Evolutionary conservation across 805 yeast species (phyloP).

Genomic region (Wilhelminamyces savonicus): DNA sequence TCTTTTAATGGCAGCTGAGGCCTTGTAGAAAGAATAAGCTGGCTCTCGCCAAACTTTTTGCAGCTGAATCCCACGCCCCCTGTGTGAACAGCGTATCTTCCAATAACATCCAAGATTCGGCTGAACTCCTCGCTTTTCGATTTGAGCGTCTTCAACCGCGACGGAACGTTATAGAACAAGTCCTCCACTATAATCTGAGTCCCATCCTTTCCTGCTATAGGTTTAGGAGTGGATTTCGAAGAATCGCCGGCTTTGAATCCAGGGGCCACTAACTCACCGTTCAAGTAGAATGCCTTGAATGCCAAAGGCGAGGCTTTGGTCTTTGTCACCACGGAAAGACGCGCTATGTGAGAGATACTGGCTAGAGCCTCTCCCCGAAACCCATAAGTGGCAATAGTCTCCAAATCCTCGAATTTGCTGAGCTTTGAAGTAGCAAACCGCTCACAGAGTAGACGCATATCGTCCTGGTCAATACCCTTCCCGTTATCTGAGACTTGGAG

Average conservation of each 20-base stretch:
- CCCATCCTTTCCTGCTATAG: slow-evolving; percentile 83
- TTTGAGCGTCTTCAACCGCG: slow-evolving; percentile 62
- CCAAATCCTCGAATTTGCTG: slow-evolving; percentile 65
- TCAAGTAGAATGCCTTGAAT: slow-evolving; percentile 58
- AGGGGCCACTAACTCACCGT: slow-evolving; percentile 53
- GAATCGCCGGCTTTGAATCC: slow-evolving; percentile 25
- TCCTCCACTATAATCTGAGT: slow-evolving; percentile 85
- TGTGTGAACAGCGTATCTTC: slow-evolving; percentile 76
- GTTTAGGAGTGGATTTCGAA: slow-evolving; percentile 45
- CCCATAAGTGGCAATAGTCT: slow-evolving; percentile 72
- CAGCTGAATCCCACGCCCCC: slow-evolving; percentile 67
- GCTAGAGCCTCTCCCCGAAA: slow-evolving; percentile 97
- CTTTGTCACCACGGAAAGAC: slow-evolving; percentile 75
- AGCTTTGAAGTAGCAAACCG: slow-evolving; percentile 91
- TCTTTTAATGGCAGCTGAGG: slow-evolving; percentile 48
- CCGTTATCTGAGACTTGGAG: slow-evolving; percentile 91
- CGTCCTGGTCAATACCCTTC: slow-evolving; percentile 66
- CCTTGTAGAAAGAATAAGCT: slow-evolving; percentile 57
- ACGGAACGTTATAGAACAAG: slow-evolving; percentile 80
- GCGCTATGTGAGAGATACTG: slow-evolving; percentile 84
- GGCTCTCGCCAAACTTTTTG: slow-evolving; percentile 72
- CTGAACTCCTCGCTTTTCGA: slow-evolving; percentile 69
- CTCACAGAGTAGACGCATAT: slow-evolving; percentile 75
- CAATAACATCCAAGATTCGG: slow-evolving; percentile 74
- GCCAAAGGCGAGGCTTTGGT: slow-evolving; percentile 58